phyloP scores from a whole-genome alignment of 1,284 basidiomycete genomes.

The Sphaerobolus stellatus region DNA sequence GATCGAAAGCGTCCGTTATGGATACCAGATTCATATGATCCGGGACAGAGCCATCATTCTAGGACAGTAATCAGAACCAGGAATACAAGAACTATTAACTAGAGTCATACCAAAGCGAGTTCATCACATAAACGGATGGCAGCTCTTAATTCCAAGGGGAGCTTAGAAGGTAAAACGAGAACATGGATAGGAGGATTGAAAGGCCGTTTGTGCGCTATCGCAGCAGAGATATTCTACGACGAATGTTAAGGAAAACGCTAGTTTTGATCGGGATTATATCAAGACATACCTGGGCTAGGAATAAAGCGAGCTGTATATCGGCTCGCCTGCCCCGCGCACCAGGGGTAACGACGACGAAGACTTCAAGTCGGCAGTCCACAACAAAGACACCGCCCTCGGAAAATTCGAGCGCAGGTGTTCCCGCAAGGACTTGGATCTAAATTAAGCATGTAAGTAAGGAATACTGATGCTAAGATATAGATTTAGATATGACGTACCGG shows the following conservation, averaged over 20 bases:
- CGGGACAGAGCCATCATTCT: conserved; percentile 62
- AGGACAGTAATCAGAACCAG: conserved; percentile 14
- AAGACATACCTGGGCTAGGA: conserved; percentile 50
- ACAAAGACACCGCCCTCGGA: conserved; percentile 50
- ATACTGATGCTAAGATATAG: background rate
- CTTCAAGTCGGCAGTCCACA: conserved; percentile 72
- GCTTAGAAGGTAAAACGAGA: conserved; percentile 64
- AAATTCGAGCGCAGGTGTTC: conserved; percentile 14
- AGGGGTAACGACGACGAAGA: conserved; percentile 71
- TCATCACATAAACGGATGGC: conserved; percentile 69
- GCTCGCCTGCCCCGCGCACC: conserved; percentile 56
- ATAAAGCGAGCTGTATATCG: conserved; percentile 61
- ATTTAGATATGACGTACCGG: conserved; percentile 35
- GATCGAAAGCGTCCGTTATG: conserved; percentile 50
- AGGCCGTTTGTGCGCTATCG: conserved; percentile 52
- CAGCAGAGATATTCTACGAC: conserved; percentile 51
- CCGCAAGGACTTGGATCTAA: conserved; percentile 8
- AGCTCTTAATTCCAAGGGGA: conserved; percentile 66
- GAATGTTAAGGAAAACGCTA: conserved; percentile 1
- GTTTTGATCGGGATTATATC: background rate
- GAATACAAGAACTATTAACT: background rate
- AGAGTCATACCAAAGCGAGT: conserved; percentile 47
- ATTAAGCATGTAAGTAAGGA: conserved; percentile 20
- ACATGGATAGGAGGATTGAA: conserved; percentile 70
- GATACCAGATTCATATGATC: conserved; percentile 80